Percentiles rank a stretch among this genome's conserved stretches.
These are phyloP conservation scores for Fusarium nurragi DNA, from an alignment of 2,329 filamentous ascomycete genomes.

Conservation along the genomic window DNA sequence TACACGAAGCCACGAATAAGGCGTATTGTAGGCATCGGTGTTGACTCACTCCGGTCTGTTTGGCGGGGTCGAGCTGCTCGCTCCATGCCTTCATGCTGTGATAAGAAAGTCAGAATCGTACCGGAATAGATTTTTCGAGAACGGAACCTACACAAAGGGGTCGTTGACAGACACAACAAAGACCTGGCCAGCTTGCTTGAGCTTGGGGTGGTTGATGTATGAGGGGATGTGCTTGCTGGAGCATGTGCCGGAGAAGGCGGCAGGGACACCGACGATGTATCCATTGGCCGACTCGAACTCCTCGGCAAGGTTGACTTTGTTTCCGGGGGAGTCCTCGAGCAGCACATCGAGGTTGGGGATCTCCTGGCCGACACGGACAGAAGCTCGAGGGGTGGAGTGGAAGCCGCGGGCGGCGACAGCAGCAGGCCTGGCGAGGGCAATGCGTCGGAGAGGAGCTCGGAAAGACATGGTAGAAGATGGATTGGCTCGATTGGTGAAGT, in stretches of 20 bases:
- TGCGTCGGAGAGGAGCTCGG: conserved; percentile 49
- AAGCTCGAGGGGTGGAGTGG: conserved; percentile 69
- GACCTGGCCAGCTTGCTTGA: conserved; percentile 82
- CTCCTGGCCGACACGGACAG: conserved; percentile 81
- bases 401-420: conserved; percentile 57
- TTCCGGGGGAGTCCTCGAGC: conserved; percentile 86
- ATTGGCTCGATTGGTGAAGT: not conserved
- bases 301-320: conserved; percentile 86
- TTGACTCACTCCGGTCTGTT: conserved; percentile 76
- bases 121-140: not conserved
- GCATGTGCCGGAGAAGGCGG: conserved; percentile 73
- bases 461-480: conserved; percentile 48
- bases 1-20: not conserved
- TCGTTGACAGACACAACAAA: conserved; percentile 96
- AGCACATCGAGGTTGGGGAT: conserved; percentile 82
- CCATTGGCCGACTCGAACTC: conserved; percentile 78
- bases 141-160: conserved; percentile 80
- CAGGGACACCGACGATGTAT: conserved; percentile 85
- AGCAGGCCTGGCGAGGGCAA: conserved; percentile 46
- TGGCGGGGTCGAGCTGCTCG: conserved; percentile 77
- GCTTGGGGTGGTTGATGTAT: conserved; percentile 81
- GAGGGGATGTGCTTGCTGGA: conserved; percentile 79
- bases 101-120: conserved; percentile 7
- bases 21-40: not conserved
- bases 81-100: conserved; percentile 89